Conservation (phyloP, 768 basidiomycete species). For the Mycena capillaripes region DNA sequence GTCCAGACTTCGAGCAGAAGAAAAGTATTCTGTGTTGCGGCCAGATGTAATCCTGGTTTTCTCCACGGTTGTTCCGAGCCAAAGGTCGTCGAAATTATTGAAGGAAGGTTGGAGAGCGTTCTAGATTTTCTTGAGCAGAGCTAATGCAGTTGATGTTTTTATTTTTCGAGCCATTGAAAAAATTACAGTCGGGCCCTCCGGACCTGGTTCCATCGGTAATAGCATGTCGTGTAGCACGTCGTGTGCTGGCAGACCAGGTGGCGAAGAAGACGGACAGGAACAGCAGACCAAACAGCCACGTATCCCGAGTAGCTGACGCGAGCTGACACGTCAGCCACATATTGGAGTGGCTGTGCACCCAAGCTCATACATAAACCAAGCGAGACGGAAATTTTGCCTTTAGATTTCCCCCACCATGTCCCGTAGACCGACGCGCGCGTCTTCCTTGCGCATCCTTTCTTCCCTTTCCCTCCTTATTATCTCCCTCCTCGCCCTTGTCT, state of each 20-base stretch:
- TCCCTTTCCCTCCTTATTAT: constrained; percentile 73
- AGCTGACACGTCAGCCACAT: neutral
- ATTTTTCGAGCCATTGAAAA: too few species aligned
- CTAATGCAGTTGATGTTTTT: too few species aligned
- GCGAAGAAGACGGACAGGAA: neutral
- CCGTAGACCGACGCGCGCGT: constrained; percentile 69
- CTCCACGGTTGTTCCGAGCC: too few species aligned
- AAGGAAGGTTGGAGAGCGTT: too few species aligned
- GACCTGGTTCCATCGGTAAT: too few species aligned
- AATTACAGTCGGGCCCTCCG: too few species aligned
- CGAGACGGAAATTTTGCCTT: neutral
- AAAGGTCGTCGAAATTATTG: too few species aligned
- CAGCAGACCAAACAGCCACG: constrained; percentile 2
- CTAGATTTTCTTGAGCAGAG: too few species aligned
- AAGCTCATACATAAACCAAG: neutral
- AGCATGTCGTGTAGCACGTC: neutral
- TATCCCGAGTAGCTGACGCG: neutral
- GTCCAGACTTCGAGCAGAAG: too few species aligned
- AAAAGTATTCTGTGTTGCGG: too few species aligned
- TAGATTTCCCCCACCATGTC: constrained; percentile 49
- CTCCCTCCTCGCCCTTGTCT: constrained; percentile 78
- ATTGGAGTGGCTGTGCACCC: neutral
- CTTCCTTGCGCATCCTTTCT: constrained; percentile 68
- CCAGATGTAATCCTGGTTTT: too few species aligned
- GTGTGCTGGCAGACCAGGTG: neutral